Evolutionary conservation across 306 rosid species (phyloP).

Genomic region (Cucurbita argyrosperma): DNA sequence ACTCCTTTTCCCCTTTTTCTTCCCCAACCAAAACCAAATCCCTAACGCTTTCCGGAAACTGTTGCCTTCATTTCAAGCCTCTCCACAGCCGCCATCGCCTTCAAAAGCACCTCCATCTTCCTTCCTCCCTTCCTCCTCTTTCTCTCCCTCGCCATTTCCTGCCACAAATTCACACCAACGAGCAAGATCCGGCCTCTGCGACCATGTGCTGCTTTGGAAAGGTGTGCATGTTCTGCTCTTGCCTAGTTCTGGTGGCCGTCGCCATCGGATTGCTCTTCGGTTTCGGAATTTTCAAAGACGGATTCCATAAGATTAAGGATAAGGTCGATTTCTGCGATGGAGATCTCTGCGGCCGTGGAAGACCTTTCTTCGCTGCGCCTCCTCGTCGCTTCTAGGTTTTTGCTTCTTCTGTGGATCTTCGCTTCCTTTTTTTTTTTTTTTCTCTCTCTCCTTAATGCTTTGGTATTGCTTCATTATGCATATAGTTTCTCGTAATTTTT

Average conservation of each 20-base stretch:
- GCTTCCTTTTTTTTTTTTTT: not conserved
- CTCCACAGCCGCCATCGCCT: no score
- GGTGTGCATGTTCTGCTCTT: slow-evolving; percentile 60
- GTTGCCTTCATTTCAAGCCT: not conserved
- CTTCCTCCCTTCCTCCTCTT: not conserved
- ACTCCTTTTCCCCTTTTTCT: not conserved
- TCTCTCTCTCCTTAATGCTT: not conserved
- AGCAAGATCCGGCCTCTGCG: not conserved
- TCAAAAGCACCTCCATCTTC: not conserved
- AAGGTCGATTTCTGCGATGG: slow-evolving; percentile 33
- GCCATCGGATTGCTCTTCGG: slow-evolving; percentile 48
- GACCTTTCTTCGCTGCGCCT: slow-evolving; percentile 16
- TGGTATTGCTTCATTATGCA: not conserved
- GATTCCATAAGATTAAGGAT: slow-evolving; percentile 53
- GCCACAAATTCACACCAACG: not conserved
- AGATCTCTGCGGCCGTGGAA: slow-evolving; percentile 13
- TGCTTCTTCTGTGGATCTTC: not conserved
- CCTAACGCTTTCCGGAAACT: not conserved
- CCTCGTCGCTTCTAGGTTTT: slow-evolving; percentile 5
- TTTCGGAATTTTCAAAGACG: slow-evolving; percentile 67
- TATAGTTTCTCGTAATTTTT: not conserved
- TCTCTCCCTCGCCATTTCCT: not conserved
- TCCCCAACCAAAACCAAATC: not conserved
- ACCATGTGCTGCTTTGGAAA: slow-evolving; percentile 38
- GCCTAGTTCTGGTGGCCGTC: slow-evolving; percentile 38